Conservation (phyloP, 257 asterid species). For the Solanum sitiens region DNA sequence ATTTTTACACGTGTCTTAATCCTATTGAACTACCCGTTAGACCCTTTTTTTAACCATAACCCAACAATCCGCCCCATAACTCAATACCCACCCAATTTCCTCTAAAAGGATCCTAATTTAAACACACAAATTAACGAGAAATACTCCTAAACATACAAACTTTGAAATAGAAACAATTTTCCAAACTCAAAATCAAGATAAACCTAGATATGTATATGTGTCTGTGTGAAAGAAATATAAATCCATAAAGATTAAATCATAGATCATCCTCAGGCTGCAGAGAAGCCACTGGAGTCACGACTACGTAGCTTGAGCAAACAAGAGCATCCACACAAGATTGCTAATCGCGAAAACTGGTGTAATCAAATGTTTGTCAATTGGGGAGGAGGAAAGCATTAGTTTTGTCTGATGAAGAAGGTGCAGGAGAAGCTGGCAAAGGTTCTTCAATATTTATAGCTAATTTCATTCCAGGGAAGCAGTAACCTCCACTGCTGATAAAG, state of each 20-base stretch:
- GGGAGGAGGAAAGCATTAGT: neutral
- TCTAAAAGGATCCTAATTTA: too few species aligned
- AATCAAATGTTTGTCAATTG: neutral
- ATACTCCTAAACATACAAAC: neutral
- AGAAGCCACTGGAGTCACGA: neutral
- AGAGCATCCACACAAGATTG: neutral
- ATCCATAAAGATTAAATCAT: neutral
- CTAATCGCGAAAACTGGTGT: neutral
- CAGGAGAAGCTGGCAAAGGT: conserved; percentile 1
- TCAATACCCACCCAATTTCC: too few species aligned
- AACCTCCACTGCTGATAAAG: conserved; percentile 54
- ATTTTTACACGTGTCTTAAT: too few species aligned
- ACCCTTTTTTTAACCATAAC: too few species aligned
- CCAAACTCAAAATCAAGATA: neutral
- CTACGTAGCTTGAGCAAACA: neutral
- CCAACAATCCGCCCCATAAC: too few species aligned
- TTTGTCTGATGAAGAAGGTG: neutral
- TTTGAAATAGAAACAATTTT: neutral
- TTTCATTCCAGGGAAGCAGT: conserved; percentile 48
- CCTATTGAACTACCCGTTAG: too few species aligned
- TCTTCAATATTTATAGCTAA: conserved; percentile 27
- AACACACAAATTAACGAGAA: neutral
- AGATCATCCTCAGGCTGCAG: neutral
- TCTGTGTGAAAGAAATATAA: neutral
- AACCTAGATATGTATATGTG: neutral